Conservation (phyloP, 345 rosid genomes). For the Brassica incana region DNA sequence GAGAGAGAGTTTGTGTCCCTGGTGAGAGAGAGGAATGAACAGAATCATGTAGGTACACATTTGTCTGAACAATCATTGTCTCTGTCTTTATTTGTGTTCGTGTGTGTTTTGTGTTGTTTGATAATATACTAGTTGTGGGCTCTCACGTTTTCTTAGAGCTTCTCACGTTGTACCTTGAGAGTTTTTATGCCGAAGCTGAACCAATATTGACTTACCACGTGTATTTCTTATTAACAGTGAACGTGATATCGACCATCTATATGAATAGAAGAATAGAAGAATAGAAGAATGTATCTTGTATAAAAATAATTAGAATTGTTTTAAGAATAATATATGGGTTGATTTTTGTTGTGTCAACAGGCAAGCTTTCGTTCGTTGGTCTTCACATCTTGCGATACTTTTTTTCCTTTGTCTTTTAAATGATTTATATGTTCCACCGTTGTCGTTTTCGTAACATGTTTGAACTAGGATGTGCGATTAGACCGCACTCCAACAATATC, state of each 20-base stretch:
- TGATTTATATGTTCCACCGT: neutral
- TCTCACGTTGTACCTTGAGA: constrained; percentile 53
- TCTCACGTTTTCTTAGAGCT: constrained; percentile 58
- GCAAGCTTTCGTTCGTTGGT: constrained; percentile 31
- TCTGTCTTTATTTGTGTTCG: constrained; percentile 25
- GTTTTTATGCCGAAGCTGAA: neutral
- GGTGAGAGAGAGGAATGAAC: constrained; percentile 7
- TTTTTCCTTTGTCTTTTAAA: neutral
- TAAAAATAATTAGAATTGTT: neutral
- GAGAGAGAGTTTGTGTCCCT: constrained; percentile 3
- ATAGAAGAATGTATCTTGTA: neutral
- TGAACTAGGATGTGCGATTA: neutral
- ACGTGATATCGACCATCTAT: constrained; percentile 6
- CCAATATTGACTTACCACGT: constrained; percentile 11
- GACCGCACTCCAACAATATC: neutral
- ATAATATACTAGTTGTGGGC: constrained; percentile 25
- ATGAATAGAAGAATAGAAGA: neutral
- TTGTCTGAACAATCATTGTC: constrained; percentile 26
- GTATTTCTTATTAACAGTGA: constrained; percentile 12
- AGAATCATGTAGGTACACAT: constrained; percentile 17
- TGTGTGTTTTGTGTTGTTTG: constrained; percentile 21
- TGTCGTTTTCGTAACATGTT: neutral
- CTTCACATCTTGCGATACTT: constrained; percentile 15
- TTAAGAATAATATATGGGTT: constrained; percentile 21
- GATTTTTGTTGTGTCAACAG: constrained; percentile 30